Conservation (phyloP, 78 protist species). For the Neovahlkampfia damariscottae region DNA sequence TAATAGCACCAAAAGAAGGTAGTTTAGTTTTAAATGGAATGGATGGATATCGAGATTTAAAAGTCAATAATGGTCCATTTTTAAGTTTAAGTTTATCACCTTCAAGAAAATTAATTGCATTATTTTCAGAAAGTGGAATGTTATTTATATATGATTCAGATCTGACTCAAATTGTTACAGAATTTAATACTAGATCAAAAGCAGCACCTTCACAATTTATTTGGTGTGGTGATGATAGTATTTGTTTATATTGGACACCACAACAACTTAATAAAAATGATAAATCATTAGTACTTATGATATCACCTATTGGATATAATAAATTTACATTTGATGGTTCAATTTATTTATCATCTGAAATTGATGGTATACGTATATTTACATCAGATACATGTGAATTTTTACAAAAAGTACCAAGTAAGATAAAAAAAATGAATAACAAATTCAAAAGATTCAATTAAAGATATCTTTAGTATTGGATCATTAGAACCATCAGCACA, state of each 20-base stretch:
- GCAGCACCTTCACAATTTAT: conserved; percentile 32
- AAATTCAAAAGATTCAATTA: neutral
- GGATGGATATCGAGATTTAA: neutral
- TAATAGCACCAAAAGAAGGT: too few relatives aligned
- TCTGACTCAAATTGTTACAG: conserved; percentile 1
- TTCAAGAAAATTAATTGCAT: neutral
- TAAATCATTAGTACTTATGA: conserved; percentile 26
- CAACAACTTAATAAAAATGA: conserved; percentile 2
- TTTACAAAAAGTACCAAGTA: conserved; percentile 61
- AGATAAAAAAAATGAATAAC: too few relatives aligned
- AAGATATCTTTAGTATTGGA: conserved; percentile 50
- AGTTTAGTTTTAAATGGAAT: too few relatives aligned
- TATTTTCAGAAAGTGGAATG: neutral
- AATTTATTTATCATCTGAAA: conserved; percentile 40
- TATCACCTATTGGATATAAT: conserved; percentile 37
- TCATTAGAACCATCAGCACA: conserved; percentile 42
- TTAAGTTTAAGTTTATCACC: neutral
- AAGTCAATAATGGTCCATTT: neutral
- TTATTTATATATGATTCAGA: neutral
- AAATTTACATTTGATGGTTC: conserved; percentile 24
- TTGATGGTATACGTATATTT: conserved; percentile 69
- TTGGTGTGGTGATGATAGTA: conserved; percentile 60
- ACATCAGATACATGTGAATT: conserved; percentile 38
- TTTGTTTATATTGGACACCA: conserved; percentile 36
- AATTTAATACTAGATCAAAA: conserved; percentile 4